Evolutionary conservation across 2,329 filamentous ascomycete species (phyloP).

Genomic region (Penicillium paneum): DNA sequence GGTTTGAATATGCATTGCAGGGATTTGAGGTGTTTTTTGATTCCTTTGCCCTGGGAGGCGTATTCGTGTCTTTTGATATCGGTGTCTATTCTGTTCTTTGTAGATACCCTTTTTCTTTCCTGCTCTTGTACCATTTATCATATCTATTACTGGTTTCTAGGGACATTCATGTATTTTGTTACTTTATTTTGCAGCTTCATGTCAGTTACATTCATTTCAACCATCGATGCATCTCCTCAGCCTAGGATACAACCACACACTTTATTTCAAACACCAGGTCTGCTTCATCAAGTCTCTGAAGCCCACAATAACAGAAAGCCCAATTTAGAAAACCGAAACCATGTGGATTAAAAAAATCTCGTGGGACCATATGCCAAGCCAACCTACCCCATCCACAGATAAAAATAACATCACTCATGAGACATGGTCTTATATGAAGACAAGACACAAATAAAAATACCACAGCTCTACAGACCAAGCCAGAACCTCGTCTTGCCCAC

Average conservation of each 20-base stretch:
- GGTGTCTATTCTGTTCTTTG: background rate
- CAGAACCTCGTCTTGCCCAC: slow-evolving; percentile 64
- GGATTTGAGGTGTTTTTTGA: background rate
- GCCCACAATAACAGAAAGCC: background rate
- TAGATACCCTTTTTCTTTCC: background rate
- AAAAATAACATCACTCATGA: slow-evolving; percentile 6
- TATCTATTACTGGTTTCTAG: background rate
- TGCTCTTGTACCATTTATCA: background rate
- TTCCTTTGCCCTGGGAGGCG: background rate
- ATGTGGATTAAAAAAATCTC: background rate
- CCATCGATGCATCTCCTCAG: background rate
- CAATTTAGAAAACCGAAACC: background rate
- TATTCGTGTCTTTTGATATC: background rate
- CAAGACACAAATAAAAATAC: background rate
- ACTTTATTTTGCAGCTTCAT: background rate
- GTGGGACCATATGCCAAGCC: background rate
- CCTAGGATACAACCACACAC: too few relatives aligned
- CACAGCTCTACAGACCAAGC: slow-evolving; percentile 54
- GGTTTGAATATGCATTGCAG: background rate
- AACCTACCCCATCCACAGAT: background rate
- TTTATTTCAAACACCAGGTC: background rate
- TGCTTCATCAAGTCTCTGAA: background rate
- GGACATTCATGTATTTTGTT: background rate
- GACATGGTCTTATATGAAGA: background rate
- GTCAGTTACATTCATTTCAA: background rate